phyloP scores from a whole-genome alignment of 768 basidiomycete species.

The Mycena amicta region DNA sequence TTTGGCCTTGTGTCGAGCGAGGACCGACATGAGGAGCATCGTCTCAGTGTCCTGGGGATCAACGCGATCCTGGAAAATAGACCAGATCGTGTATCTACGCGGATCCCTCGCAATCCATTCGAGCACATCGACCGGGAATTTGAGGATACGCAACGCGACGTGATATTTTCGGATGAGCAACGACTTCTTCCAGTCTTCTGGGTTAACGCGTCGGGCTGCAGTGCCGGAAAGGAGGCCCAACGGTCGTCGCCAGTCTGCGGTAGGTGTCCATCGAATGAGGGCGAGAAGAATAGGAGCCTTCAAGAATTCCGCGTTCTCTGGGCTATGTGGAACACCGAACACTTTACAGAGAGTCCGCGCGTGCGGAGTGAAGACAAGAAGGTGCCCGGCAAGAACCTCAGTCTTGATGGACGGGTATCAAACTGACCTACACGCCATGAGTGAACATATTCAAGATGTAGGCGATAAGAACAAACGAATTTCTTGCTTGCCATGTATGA shows the following conservation, averaged over 20 bases:
- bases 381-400: constrained; percentile 47
- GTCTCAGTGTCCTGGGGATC: constrained; percentile 44
- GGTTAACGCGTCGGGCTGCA: constrained; percentile 2
- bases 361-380: constrained; percentile 56
- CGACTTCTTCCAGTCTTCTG: constrained; percentile 24
- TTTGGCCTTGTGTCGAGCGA: constrained; percentile 46
- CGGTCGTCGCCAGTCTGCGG: constrained; percentile 30
- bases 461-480: constrained; percentile 40
- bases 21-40: constrained; percentile 40
- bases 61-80: constrained; percentile 30
- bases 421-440: constrained; percentile 43
- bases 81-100: constrained; percentile 54
- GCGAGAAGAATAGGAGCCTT: constrained; percentile 40
- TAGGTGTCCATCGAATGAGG: constrained; percentile 52
- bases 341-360: constrained; percentile 36
- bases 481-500: constrained; percentile 48
- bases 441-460: constrained; percentile 8
- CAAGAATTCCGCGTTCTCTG: constrained; percentile 22
- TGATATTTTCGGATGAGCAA: constrained; percentile 34
- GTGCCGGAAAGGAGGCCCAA: constrained; percentile 1
- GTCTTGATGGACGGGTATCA: constrained; percentile 51
- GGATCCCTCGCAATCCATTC: constrained; percentile 44
- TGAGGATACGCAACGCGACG: constrained; percentile 44
- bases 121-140: constrained; percentile 50
- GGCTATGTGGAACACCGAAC: constrained; percentile 45